Conservation (phyloP, 225 moss, liverwort and hornwort species). For the Sphagnum contortum region DNA sequence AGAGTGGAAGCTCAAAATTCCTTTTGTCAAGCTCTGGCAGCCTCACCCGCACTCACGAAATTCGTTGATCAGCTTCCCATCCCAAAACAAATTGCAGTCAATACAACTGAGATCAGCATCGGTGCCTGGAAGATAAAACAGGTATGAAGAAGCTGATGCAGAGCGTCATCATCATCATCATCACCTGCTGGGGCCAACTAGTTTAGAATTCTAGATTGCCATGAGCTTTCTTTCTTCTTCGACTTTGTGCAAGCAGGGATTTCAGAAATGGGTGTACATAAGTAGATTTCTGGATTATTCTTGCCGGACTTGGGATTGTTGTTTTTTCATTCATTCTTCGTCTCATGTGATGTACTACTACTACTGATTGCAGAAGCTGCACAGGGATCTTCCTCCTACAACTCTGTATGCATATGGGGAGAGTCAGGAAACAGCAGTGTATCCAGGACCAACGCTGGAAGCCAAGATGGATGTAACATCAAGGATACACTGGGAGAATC, state of each 20-base stretch:
- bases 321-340: not conserved
- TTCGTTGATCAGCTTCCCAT: conserved; percentile 7
- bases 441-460: conserved; percentile 7
- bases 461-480: too few relatives aligned
- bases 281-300: too few relatives aligned
- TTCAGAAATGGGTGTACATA: too few relatives aligned
- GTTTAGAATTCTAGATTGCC: too few relatives aligned
- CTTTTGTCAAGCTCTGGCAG: not conserved
- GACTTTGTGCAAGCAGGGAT: too few relatives aligned
- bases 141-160: not conserved
- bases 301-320: too few relatives aligned
- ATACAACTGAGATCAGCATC: not conserved
- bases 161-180: not conserved
- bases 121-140: conserved; percentile 8
- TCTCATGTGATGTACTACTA: not conserved
- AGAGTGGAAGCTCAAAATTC: too few relatives aligned
- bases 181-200: too few relatives aligned
- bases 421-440: too few relatives aligned
- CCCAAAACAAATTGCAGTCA: not conserved
- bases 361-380: conserved; percentile 3
- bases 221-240: too few relatives aligned
- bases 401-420: conserved; percentile 8
- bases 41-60: not conserved
- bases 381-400: conserved; percentile 14
- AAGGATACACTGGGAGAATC: not conserved